Base-by-base conservation (phyloP, 2,329 filamentous ascomycete species). In the Ophiosphaerella herpotricha region DNA sequence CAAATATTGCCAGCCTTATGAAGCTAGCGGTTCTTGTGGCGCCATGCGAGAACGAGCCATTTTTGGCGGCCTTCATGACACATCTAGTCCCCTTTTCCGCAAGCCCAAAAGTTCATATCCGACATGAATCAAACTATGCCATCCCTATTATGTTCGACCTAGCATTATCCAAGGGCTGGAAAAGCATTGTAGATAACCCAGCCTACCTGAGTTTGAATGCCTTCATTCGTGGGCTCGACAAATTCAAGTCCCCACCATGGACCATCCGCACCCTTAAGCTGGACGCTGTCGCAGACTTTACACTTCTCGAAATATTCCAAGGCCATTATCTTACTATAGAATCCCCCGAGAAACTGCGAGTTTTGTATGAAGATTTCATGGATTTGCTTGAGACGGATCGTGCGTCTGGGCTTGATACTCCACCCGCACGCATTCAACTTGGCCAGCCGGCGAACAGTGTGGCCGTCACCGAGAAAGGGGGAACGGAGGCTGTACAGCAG, bases 81-180 rank as follows among this genome's bases (percentile, higher is more conserved):
- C 68, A 74, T 40, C 70, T 80, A 13, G 71, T 76, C 2, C 69
- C 74, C 0, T 72, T 78, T 14, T 74, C 74, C 0, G 73, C 77
- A 4, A 80, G 77, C 31, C 75, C 77, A 4, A 82, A 81, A 52
- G 75, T 81, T 1, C 75, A 77, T 29, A 75, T 82, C n/a, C 73
- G 80, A 7, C 79, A 82, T 49, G 80, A 82, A 60, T 78, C 80
- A 2, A 79, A 79, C 46, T 80, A 75, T 72, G 76, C 73, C 9
- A 74, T 77, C 46, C 79, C 75, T 3, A 71, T 71, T 4, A 55
- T 80, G 1, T 78, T 75, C 54, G 71, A 76, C 13, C 64, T 76
- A 29, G 75, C 75, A 1, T 59, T 62, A 16, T 45, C 55, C 5
- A 68, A 66, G 31, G 53, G 61, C 1, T 79, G 75, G 75, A 61